Evolutionary conservation across 2,329 filamentous ascomycete species (phyloP).

Genomic region (Exophiala oligosperma): DNA sequence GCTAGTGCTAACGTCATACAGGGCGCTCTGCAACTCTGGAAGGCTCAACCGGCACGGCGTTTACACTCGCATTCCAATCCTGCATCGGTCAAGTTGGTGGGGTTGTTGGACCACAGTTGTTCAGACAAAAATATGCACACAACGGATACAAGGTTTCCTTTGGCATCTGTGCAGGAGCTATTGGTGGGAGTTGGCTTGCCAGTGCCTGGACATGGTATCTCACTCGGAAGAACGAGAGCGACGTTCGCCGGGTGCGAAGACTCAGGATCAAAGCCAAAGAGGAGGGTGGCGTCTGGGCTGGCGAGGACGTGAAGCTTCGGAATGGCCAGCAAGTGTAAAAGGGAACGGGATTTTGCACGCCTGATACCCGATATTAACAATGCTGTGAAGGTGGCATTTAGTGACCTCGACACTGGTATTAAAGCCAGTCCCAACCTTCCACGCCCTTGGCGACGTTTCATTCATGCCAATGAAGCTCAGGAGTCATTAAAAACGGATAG

Average conservation of each 20-base stretch:
- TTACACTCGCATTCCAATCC: conserved; percentile 53
- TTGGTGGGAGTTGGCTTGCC: conserved; percentile 38
- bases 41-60: conserved; percentile 51
- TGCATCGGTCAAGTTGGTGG: conserved; percentile 53
- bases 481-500: no score
- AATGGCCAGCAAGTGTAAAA: no score
- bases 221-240: conserved; percentile 42
- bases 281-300: conserved; percentile 31
- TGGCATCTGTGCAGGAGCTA: conserved; percentile 39
- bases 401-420: no score
- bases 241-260: conserved; percentile 36
- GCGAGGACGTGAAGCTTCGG: conserved; percentile 31
- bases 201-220: conserved; percentile 46
- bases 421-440: no score
- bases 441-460: no score
- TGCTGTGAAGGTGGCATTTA: no score
- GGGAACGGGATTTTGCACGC: no score
- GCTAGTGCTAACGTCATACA: conserved; percentile 6
- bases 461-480: no score
- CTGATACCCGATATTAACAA: no score
- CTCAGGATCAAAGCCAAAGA: conserved; percentile 33
- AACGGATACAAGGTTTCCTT: conserved; percentile 48
- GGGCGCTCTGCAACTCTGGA: conserved; percentile 52
- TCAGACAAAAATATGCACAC: conserved; percentile 46
- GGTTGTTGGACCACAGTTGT: conserved; percentile 51